Evolutionary conservation across 116 monocot species (phyloP).

Genomic region (Papilionanthe hybrid): DNA sequence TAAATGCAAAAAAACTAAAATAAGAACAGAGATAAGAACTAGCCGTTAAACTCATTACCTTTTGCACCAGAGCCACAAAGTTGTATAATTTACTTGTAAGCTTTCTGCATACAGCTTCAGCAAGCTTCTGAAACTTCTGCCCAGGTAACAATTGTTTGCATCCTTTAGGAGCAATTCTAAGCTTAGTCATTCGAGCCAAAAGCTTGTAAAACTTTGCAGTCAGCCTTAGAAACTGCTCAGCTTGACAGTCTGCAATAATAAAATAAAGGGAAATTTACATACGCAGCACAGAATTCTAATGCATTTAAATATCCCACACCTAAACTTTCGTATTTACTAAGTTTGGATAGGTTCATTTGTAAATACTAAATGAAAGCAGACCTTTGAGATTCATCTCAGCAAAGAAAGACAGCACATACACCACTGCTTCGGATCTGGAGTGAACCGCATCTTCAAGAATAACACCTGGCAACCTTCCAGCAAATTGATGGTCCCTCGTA

Average conservation of each 20-base stretch:
- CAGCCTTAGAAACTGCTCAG: conserved; percentile 67
- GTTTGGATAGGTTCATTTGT: neutral
- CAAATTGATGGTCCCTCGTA: conserved; percentile 16
- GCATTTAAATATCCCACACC: no score
- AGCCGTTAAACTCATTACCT: conserved; percentile 26
- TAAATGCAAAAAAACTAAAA: neutral
- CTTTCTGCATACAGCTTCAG: conserved; percentile 70
- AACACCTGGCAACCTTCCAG: conserved; percentile 20
- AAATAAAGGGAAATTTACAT: neutral
- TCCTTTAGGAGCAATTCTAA: conserved; percentile 62
- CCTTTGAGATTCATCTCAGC: conserved; percentile 84
- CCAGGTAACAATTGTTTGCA: conserved; percentile 52
- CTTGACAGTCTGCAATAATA: conserved; percentile 57
- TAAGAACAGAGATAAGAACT: neutral
- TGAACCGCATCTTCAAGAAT: conserved; percentile 59
- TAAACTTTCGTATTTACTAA: no score
- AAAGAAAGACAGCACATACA: conserved; percentile 58
- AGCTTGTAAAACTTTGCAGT: conserved; percentile 80
- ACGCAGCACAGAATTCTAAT: no score
- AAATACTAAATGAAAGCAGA: conserved; percentile 13
- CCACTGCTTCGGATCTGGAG: conserved; percentile 63
- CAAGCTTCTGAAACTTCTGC: conserved; percentile 70
- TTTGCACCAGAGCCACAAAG: conserved; percentile 65
- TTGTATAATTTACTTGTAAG: conserved; percentile 75
- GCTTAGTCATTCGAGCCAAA: conserved; percentile 66